Evolutionary conservation across 257 asterid genomes (phyloP).

Genomic region (Primulina huaijiensis): DNA sequence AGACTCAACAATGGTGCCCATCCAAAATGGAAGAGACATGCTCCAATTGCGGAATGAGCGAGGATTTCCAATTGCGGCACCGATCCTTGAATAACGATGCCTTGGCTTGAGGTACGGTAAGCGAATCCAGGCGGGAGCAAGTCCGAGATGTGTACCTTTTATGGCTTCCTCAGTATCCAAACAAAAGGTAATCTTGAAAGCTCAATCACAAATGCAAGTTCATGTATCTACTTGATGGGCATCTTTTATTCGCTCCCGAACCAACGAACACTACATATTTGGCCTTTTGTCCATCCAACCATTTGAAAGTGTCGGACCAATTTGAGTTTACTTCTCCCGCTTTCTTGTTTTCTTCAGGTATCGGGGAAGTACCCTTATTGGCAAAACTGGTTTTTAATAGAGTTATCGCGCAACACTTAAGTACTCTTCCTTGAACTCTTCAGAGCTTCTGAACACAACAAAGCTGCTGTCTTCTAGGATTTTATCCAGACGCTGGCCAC

Average conservation of each 20-base stretch:
- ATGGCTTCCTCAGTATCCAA: conserved; percentile 46
- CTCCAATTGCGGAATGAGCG: conserved; percentile 44
- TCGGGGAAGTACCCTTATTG: conserved; percentile 39
- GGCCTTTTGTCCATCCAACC: conserved; percentile 40
- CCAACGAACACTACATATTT: conserved; percentile 40
- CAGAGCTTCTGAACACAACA: conserved; percentile 34
- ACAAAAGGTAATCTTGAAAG: conserved; percentile 39
- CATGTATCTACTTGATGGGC: conserved; percentile 40
- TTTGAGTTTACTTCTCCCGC: conserved; percentile 10
- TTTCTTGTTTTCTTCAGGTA: not conserved
- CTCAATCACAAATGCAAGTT: conserved; percentile 41
- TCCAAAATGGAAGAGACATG: conserved; percentile 46
- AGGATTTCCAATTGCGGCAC: conserved; percentile 43
- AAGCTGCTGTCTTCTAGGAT: conserved; percentile 31
- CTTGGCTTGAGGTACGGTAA: conserved; percentile 29
- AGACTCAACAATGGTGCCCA: conserved; percentile 45
- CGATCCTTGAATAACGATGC: conserved; percentile 39
- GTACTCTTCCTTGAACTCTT: conserved; percentile 41
- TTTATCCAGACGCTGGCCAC: conserved; percentile 37
- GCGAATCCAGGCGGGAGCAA: conserved; percentile 37
- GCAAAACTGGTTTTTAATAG: conserved; percentile 35
- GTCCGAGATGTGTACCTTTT: conserved; percentile 12
- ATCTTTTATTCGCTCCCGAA: conserved; percentile 53
- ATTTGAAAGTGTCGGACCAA: conserved; percentile 22
- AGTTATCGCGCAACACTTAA: conserved; percentile 26